phyloP scores from a whole-genome alignment of 2,329 filamentous ascomycete species.

The Monosporascus cannonballus region DNA sequence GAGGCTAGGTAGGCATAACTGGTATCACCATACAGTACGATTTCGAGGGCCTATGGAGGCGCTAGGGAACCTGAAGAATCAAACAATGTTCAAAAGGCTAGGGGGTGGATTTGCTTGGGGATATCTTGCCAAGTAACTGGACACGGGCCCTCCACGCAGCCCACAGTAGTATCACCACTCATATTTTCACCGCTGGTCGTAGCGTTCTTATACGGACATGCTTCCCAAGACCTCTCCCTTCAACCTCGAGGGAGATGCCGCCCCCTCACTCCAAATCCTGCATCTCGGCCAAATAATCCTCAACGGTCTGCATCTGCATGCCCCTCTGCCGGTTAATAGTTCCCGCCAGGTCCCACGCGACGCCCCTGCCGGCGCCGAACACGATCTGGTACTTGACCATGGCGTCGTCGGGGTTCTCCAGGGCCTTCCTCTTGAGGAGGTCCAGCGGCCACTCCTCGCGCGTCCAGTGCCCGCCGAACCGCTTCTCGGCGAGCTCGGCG shows the following conservation, averaged over 20 bases:
- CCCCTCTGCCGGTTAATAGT: conserved; percentile 41
- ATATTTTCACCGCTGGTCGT: no score
- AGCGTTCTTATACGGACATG: no score
- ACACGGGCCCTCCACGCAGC: no score
- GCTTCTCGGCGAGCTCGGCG: conserved; percentile 39
- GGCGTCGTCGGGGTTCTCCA: conserved; percentile 35
- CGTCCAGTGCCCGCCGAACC: conserved; percentile 33
- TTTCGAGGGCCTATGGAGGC: no score
- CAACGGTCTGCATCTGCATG: conserved; percentile 33
- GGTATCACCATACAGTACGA: no score
- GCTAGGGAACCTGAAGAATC: no score
- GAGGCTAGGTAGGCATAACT: no score
- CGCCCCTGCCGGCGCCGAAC: conserved; percentile 44
- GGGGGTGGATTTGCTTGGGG: no score
- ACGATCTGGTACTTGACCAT: conserved; percentile 49
- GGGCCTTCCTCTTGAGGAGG: conserved; percentile 33
- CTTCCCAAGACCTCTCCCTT: background rate
- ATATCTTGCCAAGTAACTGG: no score
- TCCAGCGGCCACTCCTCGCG: conserved; percentile 38
- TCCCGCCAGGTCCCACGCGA: conserved; percentile 42
- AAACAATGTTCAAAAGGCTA: no score
- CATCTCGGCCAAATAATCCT: conserved; percentile 27
- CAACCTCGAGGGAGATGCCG: background rate
- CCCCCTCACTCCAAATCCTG: background rate
- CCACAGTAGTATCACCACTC: no score